Conservation (phyloP, 176 grass and related monocot genomes). For the Cenchrus fungigraminus region DNA sequence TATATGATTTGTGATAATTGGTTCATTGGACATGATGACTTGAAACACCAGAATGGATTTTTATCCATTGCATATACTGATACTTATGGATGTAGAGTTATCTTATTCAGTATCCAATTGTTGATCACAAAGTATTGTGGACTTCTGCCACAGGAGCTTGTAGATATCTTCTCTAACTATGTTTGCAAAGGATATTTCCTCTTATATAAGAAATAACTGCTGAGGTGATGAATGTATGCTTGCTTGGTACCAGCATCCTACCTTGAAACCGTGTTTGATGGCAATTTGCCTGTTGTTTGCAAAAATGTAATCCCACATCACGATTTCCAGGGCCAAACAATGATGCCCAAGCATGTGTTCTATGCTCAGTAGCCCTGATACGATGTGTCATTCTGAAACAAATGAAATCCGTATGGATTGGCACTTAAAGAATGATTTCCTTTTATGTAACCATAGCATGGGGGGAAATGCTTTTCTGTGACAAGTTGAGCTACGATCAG, state of each 20-base stretch:
- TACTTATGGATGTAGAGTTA: neutral
- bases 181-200: constrained; percentile 1
- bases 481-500: neutral
- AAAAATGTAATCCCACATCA: neutral
- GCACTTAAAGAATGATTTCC: neutral
- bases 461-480: neutral
- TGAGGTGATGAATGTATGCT: neutral
- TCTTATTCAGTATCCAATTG: neutral
- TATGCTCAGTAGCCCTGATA: neutral
- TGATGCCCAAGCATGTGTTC: neutral
- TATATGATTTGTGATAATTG: neutral
- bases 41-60: neutral
- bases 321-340: neutral
- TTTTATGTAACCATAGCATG: neutral
- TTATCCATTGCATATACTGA: neutral
- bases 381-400: neutral
- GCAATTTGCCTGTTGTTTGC: neutral
- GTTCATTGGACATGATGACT: neutral
- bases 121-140: neutral
- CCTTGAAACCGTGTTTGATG: neutral
- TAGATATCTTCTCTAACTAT: neutral
- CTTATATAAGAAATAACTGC: neutral
- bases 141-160: neutral
- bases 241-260: neutral
- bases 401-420: neutral